These are phyloP conservation scores for Adiantum capillusveneris DNA, from an alignment of 75 land plant species.

Conservation along the genomic window DNA sequence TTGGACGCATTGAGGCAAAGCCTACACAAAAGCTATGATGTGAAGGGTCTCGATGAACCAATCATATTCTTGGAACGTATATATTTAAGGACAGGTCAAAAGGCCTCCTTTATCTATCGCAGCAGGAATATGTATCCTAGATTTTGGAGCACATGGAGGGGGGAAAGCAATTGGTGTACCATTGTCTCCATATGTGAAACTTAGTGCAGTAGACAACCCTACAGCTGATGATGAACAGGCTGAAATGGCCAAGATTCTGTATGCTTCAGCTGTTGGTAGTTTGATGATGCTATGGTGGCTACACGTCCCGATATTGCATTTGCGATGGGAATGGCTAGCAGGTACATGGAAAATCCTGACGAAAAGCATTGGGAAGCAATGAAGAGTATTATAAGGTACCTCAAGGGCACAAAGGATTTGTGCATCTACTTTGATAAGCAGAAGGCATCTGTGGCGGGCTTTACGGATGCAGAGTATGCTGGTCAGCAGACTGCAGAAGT, in stretches of 20 bases:
- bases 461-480: conserved; percentile 8
- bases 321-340: conserved; percentile 4
- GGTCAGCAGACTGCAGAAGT: conserved; percentile 11
- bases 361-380: conserved; percentile 3
- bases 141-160: conserved; percentile 9
- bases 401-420: conserved; percentile 9
- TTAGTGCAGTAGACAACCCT: not conserved
- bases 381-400: conserved; percentile 13
- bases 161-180: conserved; percentile 12
- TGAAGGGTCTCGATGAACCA: conserved; percentile 16
- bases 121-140: conserved; percentile 5
- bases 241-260: conserved; percentile 5
- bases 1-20: conserved; percentile 9
- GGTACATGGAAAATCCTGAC: conserved; percentile 11
- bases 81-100: conserved; percentile 4
- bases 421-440: conserved; percentile 1
- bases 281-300: conserved; percentile 17
- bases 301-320: conserved; percentile 18
- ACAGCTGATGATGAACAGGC: conserved; percentile 7
- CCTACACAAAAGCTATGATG: conserved; percentile 5
- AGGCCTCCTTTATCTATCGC: not conserved
- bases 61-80: conserved; percentile 16
- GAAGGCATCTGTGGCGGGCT: conserved; percentile 4
- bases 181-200: conserved; percentile 6
- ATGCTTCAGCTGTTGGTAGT: conserved; percentile 16